Percentiles rank a stretch among this genome's conserved stretches.
phyloP scores from a whole-genome alignment of 2,329 filamentous ascomycete genomes.

The Triangularia verruculosa region DNA sequence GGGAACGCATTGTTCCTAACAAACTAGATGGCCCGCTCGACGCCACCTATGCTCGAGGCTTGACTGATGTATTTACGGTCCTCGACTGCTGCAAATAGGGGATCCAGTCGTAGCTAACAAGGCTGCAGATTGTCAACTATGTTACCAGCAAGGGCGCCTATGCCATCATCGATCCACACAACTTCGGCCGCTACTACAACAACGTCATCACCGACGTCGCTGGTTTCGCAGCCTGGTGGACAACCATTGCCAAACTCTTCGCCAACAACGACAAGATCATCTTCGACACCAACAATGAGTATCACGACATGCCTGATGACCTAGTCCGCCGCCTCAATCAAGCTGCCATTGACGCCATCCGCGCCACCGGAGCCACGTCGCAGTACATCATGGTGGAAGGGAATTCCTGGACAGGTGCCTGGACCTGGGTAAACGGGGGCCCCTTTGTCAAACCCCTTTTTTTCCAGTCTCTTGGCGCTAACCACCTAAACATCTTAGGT shows the following conservation, averaged over 20 bases:
- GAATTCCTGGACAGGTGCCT: slow-evolving; percentile 53
- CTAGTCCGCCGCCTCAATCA: slow-evolving; percentile 61
- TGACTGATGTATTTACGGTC: slow-evolving; percentile 35
- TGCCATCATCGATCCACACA: slow-evolving; percentile 25
- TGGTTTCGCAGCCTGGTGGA: slow-evolving; percentile 56
- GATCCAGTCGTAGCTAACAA: background rate
- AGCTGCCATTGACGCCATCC: slow-evolving; percentile 61
- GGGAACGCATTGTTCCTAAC: slow-evolving; percentile 54
- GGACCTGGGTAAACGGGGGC: slow-evolving; percentile 49
- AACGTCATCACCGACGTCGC: slow-evolving; percentile 49
- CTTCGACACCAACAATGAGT: slow-evolving; percentile 68
- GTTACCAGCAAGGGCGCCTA: slow-evolving; percentile 31
- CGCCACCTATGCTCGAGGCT: slow-evolving; percentile 33
- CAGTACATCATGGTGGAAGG: slow-evolving; percentile 57
- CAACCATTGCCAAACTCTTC: slow-evolving; percentile 53
- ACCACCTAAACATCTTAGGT: slow-evolving; percentile 50
- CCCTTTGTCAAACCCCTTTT: slow-evolving; percentile 52
- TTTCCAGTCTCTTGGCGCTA: slow-evolving; percentile 56
- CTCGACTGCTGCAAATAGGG: background rate
- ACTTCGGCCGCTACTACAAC: slow-evolving; percentile 43
- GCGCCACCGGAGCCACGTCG: slow-evolving; percentile 53
- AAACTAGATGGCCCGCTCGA: slow-evolving; percentile 43
- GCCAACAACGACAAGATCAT: slow-evolving; percentile 55
- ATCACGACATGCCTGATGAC: slow-evolving; percentile 58
- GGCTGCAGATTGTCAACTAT: slow-evolving; percentile 31